phyloP scores from a whole-genome alignment of 2,329 filamentous ascomycete genomes.

The Cladorrhinum sp. region DNA sequence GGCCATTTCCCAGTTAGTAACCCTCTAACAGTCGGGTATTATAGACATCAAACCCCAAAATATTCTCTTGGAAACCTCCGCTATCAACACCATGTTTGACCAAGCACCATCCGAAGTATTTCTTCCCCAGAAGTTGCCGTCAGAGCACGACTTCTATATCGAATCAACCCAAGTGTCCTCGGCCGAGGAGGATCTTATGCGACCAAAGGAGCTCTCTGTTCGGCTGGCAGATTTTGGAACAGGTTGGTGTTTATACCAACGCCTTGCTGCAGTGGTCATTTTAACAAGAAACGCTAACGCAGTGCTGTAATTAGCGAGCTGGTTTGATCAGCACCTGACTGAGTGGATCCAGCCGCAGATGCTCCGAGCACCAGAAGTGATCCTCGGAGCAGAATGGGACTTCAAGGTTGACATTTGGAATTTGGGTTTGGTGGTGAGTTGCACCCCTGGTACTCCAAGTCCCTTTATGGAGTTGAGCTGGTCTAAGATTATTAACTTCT shows the following conservation, averaged over 20 bases:
- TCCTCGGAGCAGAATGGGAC: constrained; percentile 17
- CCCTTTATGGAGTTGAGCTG: background rate
- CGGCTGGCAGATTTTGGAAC: constrained; percentile 17
- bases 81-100: constrained; percentile 13
- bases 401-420: constrained; percentile 18
- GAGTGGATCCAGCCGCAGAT: constrained; percentile 15
- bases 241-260: too few species aligned
- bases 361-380: constrained; percentile 17
- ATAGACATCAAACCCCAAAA: constrained; percentile 20
- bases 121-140: background rate
- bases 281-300: too few species aligned
- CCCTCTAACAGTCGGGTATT: too few species aligned
- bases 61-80: constrained; percentile 15
- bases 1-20: too few species aligned
- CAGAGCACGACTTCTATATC: constrained; percentile 12
- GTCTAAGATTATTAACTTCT: background rate
- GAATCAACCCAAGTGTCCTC: constrained; percentile 6
- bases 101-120: constrained; percentile 9
- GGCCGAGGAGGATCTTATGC: constrained; percentile 6
- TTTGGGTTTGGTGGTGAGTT: constrained; percentile 1
- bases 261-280: too few species aligned
- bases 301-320: too few species aligned
- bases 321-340: constrained; percentile 10
- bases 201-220: constrained; percentile 5
- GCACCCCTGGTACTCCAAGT: background rate